phyloP scores from a whole-genome alignment of 2,329 filamentous ascomycete genomes.

The Nigrospora oryzae region DNA sequence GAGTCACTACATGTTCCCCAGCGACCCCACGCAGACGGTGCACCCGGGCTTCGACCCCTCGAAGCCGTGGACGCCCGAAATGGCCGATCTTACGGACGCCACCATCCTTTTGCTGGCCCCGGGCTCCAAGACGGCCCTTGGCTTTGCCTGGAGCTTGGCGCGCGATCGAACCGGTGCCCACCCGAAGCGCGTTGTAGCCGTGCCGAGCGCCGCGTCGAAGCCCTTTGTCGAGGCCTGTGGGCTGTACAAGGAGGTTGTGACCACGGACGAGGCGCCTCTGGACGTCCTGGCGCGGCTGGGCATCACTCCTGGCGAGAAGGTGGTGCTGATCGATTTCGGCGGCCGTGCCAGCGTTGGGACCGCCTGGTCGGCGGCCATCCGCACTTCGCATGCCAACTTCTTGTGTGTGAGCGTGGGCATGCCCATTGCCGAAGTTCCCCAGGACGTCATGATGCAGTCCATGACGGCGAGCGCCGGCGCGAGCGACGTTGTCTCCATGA shows the following conservation, averaged over 20 bases:
- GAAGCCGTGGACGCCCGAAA: slow-evolving; percentile 15
- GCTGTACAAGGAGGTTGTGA: slow-evolving; percentile 13
- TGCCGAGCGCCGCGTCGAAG: slow-evolving; percentile 13
- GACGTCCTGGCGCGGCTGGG: slow-evolving; percentile 2
- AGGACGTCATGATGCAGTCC: background rate
- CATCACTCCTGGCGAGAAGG: slow-evolving; percentile 2
- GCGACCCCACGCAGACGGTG: slow-evolving; percentile 10
- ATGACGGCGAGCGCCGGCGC: slow-evolving; percentile 1
- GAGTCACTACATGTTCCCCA: slow-evolving; percentile 20
- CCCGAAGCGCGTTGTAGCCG: slow-evolving; percentile 13
- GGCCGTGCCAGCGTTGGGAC: slow-evolving; percentile 11
- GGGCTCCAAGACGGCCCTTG: slow-evolving; percentile 16
- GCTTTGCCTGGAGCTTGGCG: slow-evolving; percentile 12
- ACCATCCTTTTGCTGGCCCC: slow-evolving; percentile 22
- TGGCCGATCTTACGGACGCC: slow-evolving; percentile 23
- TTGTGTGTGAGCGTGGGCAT: slow-evolving; percentile 12
- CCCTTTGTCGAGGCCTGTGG: slow-evolving; percentile 15
- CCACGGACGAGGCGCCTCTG: slow-evolving; percentile 10
- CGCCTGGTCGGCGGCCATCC: slow-evolving; percentile 12
- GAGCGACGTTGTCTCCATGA: slow-evolving; percentile 7
- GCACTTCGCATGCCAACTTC: background rate
- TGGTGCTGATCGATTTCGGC: slow-evolving; percentile 20
- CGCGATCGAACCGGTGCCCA: slow-evolving; percentile 1
- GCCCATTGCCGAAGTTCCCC: slow-evolving; percentile 8
- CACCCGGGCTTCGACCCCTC: slow-evolving; percentile 7